phyloP scores from a whole-genome alignment of 352 stramenopile species.

The Aphanomyces astaci region DNA sequence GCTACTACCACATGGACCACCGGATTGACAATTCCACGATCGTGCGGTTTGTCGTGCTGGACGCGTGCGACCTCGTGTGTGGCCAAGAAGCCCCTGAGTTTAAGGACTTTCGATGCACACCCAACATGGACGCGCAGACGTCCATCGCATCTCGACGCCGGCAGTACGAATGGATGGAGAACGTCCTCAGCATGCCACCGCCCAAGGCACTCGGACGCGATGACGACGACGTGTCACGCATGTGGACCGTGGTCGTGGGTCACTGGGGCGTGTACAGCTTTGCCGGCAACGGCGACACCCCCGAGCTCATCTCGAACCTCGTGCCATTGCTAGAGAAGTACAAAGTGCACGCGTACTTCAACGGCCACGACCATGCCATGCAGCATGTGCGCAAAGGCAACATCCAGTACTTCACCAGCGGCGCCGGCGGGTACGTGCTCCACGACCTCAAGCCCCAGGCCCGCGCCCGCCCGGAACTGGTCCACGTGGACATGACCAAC shows the following conservation, averaged over 20 bases:
- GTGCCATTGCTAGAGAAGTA: conserved; percentile 73
- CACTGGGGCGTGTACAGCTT: conserved; percentile 83
- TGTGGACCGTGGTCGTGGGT: conserved; percentile 80
- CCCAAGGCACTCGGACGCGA: conserved; percentile 40
- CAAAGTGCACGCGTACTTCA: conserved; percentile 82
- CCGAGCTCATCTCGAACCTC: conserved; percentile 61
- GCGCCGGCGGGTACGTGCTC: conserved; percentile 64
- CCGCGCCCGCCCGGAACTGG: conserved; percentile 53
- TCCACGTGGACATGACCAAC: conserved; percentile 76
- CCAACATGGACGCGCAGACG: conserved; percentile 70
- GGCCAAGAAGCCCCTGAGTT: conserved; percentile 42
- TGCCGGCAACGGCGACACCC: conserved; percentile 69
- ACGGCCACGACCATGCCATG: conserved; percentile 77
- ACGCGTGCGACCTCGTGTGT: conserved; percentile 77
- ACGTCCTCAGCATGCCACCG: conserved; percentile 35
- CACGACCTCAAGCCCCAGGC: conserved; percentile 60
- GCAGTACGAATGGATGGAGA: conserved; percentile 76
- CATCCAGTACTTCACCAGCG: conserved; percentile 70
- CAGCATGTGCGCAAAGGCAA: conserved; percentile 51
- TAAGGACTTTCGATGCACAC: conserved; percentile 65
- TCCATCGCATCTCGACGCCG: conserved; percentile 42
- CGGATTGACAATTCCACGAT: conserved; percentile 74
- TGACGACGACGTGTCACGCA: conserved; percentile 39
- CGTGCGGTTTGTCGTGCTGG: conserved; percentile 65
- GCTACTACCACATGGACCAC: conserved; percentile 71